Conservation (phyloP, 495 filamentous ascomycete genomes). For the Penicillium macrosclerotiorum region DNA sequence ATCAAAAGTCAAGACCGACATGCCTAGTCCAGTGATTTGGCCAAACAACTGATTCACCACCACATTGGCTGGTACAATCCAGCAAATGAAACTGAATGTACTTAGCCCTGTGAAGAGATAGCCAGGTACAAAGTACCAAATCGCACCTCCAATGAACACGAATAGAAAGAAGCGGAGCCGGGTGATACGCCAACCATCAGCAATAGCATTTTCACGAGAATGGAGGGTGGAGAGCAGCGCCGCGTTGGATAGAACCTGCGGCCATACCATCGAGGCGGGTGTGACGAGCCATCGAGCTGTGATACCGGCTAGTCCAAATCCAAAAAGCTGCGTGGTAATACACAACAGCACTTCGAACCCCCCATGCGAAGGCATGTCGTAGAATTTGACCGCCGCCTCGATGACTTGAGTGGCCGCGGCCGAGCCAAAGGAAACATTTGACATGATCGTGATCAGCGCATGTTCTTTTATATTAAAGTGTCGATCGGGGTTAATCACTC, state of each 20-base stretch:
- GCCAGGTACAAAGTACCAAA: constrained; percentile 84
- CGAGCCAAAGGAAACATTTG: constrained; percentile 59
- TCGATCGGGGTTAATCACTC: constrained; percentile 64
- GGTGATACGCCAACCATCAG: constrained; percentile 81
- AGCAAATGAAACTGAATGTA: constrained; percentile 87
- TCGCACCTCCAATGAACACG: constrained; percentile 61
- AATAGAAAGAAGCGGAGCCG: constrained; percentile 79
- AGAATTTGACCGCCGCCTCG: constrained; percentile 64
- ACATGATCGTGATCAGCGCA: constrained; percentile 72
- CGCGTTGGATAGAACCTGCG: constrained; percentile 80
- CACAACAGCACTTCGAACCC: constrained; percentile 67
- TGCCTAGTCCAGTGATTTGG: constrained; percentile 62
- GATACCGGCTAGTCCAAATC: constrained; percentile 70
- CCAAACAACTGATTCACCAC: constrained; percentile 72
- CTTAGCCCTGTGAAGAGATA: constrained; percentile 83
- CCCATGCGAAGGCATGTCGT: constrained; percentile 64
- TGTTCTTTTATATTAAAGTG: constrained; percentile 80
- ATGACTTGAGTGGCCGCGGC: constrained; percentile 71
- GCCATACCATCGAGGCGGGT: constrained; percentile 91
- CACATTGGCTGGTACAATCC: constrained; percentile 76
- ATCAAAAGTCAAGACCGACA: constrained; percentile 89
- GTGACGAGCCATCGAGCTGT: constrained; percentile 58
- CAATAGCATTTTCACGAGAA: constrained; percentile 73
- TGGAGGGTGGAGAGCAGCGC: constrained; percentile 86
- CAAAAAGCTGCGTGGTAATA: constrained; percentile 69